phyloP scores from a whole-genome alignment of 495 filamentous ascomycete species.

The Trichoderma orchidacearum region DNA sequence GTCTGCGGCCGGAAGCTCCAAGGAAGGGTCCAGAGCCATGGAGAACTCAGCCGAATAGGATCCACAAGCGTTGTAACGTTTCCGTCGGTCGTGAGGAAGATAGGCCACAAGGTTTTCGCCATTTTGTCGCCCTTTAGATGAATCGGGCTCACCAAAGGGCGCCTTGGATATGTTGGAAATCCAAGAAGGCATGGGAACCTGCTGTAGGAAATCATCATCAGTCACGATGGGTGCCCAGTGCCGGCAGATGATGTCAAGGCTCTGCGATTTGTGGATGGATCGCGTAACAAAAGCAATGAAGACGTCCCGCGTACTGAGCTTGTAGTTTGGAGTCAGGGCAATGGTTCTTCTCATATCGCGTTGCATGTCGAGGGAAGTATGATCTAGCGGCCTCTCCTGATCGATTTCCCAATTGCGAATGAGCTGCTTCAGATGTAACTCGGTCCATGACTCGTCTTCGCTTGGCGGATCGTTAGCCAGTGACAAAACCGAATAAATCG shows the following conservation, averaged over 20 bases:
- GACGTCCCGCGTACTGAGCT: conserved; percentile 8
- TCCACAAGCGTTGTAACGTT: background rate
- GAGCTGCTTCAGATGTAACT: background rate
- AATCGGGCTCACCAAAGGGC: background rate
- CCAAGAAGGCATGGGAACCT: background rate
- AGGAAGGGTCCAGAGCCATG: background rate
- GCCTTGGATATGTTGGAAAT: background rate
- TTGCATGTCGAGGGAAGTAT: too few species aligned
- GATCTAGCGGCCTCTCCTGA: background rate
- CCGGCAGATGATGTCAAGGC: conserved; percentile 11
- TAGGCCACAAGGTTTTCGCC: background rate
- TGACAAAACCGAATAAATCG: conserved; percentile 11
- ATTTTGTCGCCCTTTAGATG: background rate
- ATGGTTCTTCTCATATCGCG: background rate
- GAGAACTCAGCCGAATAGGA: background rate
- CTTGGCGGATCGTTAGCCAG: conserved; percentile 6
- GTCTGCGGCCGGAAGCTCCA: background rate
- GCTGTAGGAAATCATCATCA: background rate
- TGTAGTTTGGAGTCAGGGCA: conserved; percentile 6
- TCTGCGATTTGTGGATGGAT: conserved; percentile 6
- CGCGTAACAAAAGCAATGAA: conserved; percentile 12
- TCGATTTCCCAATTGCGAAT: background rate
- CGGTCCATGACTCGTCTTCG: background rate
- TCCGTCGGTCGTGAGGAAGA: background rate
- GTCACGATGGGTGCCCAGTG: conserved; percentile 9